Evolutionary conservation across 768 basidiomycete species (phyloP), one percentile per base, ranked within the genome.

Genomic region (Collybia nuda): DNA sequence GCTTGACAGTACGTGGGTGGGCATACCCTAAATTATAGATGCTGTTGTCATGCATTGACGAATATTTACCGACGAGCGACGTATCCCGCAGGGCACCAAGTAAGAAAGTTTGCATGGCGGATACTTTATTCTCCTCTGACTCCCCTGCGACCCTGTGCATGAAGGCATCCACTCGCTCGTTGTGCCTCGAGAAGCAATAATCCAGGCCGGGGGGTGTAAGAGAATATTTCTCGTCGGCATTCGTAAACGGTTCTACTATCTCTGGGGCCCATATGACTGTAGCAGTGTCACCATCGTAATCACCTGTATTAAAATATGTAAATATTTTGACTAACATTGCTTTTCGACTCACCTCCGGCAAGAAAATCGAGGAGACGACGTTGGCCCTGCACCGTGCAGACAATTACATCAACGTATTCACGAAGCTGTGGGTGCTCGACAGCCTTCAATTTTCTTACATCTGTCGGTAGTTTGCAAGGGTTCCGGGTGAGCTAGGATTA

Each of bases 381-480:
- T n/a, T 58, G 28, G 0, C 80, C 82, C 59, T 76, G 69, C 1
- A 76, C 71, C n/a, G 80, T 74, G 44, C 77, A 76, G 2, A 83
- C 74, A 35, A 89, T 82, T 0, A 88, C 82, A 61, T 87, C 81
- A 1, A 63, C 63, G 23, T 80, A 72, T 29, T 75, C 64, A 24
- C 73, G 68, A 2, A 88, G 74, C 40, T 73, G 70, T 3, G 72
- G 69, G 47, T 70, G 67, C 29, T 77, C 74, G 0, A 88, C 84
- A 2, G 85, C 81, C 53, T 66, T 76, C 43, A 81, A 84, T 70
- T 84, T 86, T 56, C 81, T 82, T 0, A 80, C 72, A 62, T 89
- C 86, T 0, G 78, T 82, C 1, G 86, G 84, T 0, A 87, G 65
- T 54, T 85, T 86, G 64, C 86, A 88, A n/a, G 86, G 86, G 61